Evolutionary conservation across 306 rosid species (phyloP).

Genomic region (Lathyrus sativus): DNA sequence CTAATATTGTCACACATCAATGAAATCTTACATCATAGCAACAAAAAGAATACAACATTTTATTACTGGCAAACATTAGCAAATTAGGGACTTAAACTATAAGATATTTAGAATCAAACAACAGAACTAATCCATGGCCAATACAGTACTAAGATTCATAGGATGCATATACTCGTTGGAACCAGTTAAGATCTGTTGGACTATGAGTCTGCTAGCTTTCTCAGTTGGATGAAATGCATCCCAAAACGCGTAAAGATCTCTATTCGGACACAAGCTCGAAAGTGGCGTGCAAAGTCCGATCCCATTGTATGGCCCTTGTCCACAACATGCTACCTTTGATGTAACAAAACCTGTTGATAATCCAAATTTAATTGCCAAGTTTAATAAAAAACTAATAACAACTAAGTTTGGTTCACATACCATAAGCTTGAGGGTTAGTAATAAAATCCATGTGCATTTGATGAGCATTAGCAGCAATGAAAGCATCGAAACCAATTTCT

Average conservation of each 20-base stretch:
- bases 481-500: slow-evolving; percentile 52
- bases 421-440: slow-evolving; percentile 56
- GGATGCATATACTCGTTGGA: slow-evolving; percentile 62
- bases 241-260: slow-evolving; percentile 71
- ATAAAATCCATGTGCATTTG: slow-evolving; percentile 69
- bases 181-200: slow-evolving; percentile 57
- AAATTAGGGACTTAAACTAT: background rate
- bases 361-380: background rate
- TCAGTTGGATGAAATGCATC: slow-evolving; percentile 81
- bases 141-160: slow-evolving; percentile 67
- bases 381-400: background rate
- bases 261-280: slow-evolving; percentile 69
- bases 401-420: slow-evolving; percentile 30
- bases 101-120: slow-evolving; percentile 28
- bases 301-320: slow-evolving; percentile 83
- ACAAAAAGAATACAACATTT: background rate
- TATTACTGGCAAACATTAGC: no score
- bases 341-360: slow-evolving; percentile 56
- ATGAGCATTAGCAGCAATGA: slow-evolving; percentile 59
- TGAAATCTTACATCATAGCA: background rate
- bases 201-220: slow-evolving; percentile 63
- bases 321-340: slow-evolving; percentile 74
- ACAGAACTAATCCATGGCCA: slow-evolving; percentile 49
- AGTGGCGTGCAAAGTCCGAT: slow-evolving; percentile 63
- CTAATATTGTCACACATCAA: background rate